Base-by-base conservation (phyloP, 768 basidiomycete genomes). In the Scleroderma bovista region DNA sequence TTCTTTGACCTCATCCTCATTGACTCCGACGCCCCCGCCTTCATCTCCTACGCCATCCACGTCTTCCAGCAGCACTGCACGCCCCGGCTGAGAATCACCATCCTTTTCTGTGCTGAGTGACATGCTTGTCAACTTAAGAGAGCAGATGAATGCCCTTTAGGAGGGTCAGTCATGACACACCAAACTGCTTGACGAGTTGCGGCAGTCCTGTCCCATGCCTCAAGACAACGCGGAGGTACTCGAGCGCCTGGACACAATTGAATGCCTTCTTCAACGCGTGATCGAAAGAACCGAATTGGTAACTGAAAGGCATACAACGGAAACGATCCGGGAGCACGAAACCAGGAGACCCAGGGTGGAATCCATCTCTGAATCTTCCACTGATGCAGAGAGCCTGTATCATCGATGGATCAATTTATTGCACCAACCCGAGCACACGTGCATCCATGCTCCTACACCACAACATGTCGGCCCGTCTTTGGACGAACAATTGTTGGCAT, bases 151-250 rank as follows among this genome's bases (percentile, higher is more conserved):
- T 10, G 77, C 75, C 9, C 63, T 95, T 19, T 72, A 78, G 64
- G 75, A 86, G 42, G 80, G 76, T 6, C 89, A 94, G 64, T 58
- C 64, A 0, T 69, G 0, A 77, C 84, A 8, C 81, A 82, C 46
- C 73, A 77, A 24, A 68, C n/a, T 81, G 52, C 65, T 93, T 33
- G 79, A 86, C 49, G 78, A 83, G 22, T 68, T 93, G 47, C 75
- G 78, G 17, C 72, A 75, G 13, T 60, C 72, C 24, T 73, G 76
- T 19, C 66, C 72, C 39, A 54, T 62, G n/a, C n/a, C n/a, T n/a
- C n/a, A n/a, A n/a, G n/a, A n/a, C n/a, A n/a, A n/a, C n/a, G n/a
- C n/a, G n/a, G n/a, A n/a, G n/a, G n/a, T n/a, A n/a, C n/a, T n/a
- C n/a, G n/a, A n/a, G n/a, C n/a, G n/a, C n/a, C n/a, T 68, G 37